Percentiles rank a stretch among this genome's conserved stretches.
phyloP scores from a whole-genome alignment of 257 asterid species.

The Solanum dulcamara region DNA sequence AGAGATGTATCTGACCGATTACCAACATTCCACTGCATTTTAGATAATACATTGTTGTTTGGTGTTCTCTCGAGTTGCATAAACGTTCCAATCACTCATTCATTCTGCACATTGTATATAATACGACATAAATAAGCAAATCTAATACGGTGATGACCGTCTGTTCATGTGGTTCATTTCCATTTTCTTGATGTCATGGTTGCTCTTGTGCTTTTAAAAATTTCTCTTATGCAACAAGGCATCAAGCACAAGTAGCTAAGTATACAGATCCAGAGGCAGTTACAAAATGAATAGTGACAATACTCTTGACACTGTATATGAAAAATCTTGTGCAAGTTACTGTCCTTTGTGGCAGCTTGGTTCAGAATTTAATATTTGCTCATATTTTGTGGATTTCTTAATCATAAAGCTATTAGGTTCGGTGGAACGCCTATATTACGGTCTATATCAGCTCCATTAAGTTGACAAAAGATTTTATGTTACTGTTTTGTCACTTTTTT shows the following conservation, averaged over 20 bases:
- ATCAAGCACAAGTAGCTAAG: not conserved
- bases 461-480: not conserved
- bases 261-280: not conserved
- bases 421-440: not conserved
- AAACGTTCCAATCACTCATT: not conserved
- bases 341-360: not conserved
- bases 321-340: not conserved
- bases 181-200: not conserved
- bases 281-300: not conserved
- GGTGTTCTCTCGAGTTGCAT: not conserved
- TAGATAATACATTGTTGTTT: not conserved
- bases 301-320: not conserved
- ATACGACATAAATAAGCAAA: not conserved
- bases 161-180: not conserved
- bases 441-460: not conserved
- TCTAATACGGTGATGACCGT: not conserved
- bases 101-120: not conserved
- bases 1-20: constrained; percentile 27
- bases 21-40: not conserved
- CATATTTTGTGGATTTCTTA: not conserved
- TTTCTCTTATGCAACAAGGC: not conserved
- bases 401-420: not conserved
- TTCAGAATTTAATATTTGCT: not conserved
- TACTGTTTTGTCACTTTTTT: not conserved
- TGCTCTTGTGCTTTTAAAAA: not conserved